Base-by-base conservation (phyloP, 2,329 filamentous ascomycete species). In the Exophiala mesophila region DNA sequence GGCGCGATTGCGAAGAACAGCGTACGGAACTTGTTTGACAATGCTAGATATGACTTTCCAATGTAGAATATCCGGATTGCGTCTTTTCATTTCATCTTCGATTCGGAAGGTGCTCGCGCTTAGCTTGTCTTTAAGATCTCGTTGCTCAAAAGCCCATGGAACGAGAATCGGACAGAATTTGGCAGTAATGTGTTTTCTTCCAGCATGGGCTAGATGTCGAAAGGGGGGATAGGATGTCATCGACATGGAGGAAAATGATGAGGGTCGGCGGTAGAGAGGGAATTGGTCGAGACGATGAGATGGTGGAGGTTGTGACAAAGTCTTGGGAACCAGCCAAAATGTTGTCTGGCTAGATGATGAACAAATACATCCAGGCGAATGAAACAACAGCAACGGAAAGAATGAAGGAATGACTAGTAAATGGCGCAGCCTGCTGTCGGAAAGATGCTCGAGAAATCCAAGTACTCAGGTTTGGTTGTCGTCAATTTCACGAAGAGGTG, bases 1-100 rank as follows among this genome's bases (percentile, higher is more conserved):
- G 17, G 60, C 60, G 59, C 65, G 68, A 9, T 65, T 68, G 15
- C 76, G 63, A n/a, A 78, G 63, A 16, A 69, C 66, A 5, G 62
- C 60, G 41, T 69, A 72, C 16, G 59, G 57, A 3, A 53, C 31
- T 5, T 34, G 13, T 30, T 49, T 53, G n/a, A 49, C 40, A 47
- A 55, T 46, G 39, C 59, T 48, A 43, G 58, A 38, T 43, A 65
- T 54, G 4, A 72, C 64, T 12, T 60, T 58, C 69, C 70, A 75
- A 66, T 73, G 73, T 13, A 79, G 61, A 23, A 60, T 61, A 53
- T 66, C 60, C 7, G 57, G 59, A 29, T 66, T 60, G 31, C 68
- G 64, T 42, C 59, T 57, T 5, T 55, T 51, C 39, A 62, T 67
- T 41, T 60, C 55, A 29, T 67, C 53, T 17, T 56, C 30, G 38